Base-by-base conservation (phyloP, 2,329 filamentous ascomycete genomes). In the Xylaria sp. region DNA sequence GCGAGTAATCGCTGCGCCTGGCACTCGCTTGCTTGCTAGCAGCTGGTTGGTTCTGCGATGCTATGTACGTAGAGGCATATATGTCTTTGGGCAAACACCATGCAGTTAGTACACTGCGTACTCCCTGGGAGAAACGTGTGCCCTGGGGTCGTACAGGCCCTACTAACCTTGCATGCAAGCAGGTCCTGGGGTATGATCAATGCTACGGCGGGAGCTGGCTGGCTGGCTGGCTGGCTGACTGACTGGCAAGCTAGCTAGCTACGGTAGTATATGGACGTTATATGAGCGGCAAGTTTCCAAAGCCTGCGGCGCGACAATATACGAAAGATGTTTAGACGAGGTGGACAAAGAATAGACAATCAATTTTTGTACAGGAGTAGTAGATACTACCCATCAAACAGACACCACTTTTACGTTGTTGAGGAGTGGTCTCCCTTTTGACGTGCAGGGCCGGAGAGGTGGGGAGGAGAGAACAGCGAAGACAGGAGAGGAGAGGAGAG, bases 301-400 rank as follows among this genome's bases (percentile, higher is more conserved):
- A 62, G 20, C 63, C 31, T 58, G 44, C 58, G 61, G 66, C 28
- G 18, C 55, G 65, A 71, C 70, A 65, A 74, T 71, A 69, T 67
- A 66, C 63, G 48, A 59, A 70, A 64, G 46, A 58, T 67, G 25
- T 67, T 46, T 70, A 61, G 39, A 31, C 39, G 25, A 46, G 56
- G 4, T 58, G 25, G 39, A 73, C 63, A 74, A 71, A 63, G 71
- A 73, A 75, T 75, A 57, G 54, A 69, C 57, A 62, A 63, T 46
- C 55, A 72, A 71, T 65, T 76, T 37, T 76, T 77, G 73, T 77
- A 77, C 73, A 73, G 71, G 63, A 60, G 62, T 59, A 48, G 62
- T 23, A 59, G 61, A 66, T 65, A 67, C 56, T 71, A 67, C 39
- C 56, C 10, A 31, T 70, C 71, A 68, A 72, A n/a, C 56, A 69